Evolutionary conservation across 305 asterid genomes (phyloP).

Genomic region (Solanum hybrid): DNA sequence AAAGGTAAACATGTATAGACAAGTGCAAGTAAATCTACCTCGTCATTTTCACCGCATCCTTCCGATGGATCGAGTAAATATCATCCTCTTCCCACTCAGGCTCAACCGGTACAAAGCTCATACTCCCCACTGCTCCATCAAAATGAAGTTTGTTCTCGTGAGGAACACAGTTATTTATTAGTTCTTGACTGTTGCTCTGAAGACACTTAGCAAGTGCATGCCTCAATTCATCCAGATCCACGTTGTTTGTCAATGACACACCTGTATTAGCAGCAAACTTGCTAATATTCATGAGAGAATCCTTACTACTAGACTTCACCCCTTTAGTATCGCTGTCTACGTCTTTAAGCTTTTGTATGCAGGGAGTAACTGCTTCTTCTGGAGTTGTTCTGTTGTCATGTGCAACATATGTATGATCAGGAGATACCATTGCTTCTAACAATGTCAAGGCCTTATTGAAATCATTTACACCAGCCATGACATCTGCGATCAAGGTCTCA

Average conservation of each 20-base stretch:
- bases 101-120: conserved; percentile 37
- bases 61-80: conserved; percentile 52
- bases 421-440: conserved; percentile 37
- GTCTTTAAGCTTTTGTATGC: conserved; percentile 11
- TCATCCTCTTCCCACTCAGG: conserved; percentile 86
- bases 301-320: conserved; percentile 7
- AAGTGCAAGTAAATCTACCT: conserved; percentile 33
- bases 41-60: conserved; percentile 60
- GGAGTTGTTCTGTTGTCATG: background rate
- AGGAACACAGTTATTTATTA: conserved; percentile 7
- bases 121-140: conserved; percentile 16
- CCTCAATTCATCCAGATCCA: conserved; percentile 9
- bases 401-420: conserved; percentile 7
- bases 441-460: conserved; percentile 36
- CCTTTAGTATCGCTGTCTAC: conserved; percentile 2
- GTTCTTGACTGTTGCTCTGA: conserved; percentile 1
- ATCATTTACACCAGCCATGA: conserved; percentile 52
- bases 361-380: background rate
- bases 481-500: conserved; percentile 61
- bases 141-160: conserved; percentile 1
- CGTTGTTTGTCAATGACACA: conserved; percentile 9
- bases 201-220: conserved; percentile 3
- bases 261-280: conserved; percentile 12
- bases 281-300: background rate
- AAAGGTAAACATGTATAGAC: background rate